Evolutionary conservation across 352 stramenopile species (phyloP).

Genomic region (Thalassiosira sp.): DNA sequence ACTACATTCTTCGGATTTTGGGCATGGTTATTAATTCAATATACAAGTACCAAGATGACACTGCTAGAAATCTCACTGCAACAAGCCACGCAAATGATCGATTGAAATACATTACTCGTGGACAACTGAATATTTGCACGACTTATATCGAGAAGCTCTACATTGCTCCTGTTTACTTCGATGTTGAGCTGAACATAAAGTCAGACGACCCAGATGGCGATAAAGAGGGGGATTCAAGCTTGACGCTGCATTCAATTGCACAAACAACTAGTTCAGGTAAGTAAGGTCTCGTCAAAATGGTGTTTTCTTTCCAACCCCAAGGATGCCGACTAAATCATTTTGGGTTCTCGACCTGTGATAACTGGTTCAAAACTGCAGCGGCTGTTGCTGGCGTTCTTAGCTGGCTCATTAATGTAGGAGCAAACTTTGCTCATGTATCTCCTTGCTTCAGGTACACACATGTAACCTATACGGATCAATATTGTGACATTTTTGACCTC

Average conservation of each 20-base stretch:
- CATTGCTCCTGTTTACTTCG: conserved; percentile 46
- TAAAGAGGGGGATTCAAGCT: conserved; percentile 15
- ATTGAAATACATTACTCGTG: conserved; percentile 40
- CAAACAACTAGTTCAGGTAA: conserved; percentile 43
- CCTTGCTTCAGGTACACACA: conserved; percentile 54
- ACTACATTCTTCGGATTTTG: conserved; percentile 56
- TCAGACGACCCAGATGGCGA: conserved; percentile 43
- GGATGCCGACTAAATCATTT: background rate
- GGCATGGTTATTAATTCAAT: conserved; percentile 54
- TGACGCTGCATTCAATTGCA: conserved; percentile 57
- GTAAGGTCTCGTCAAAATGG: background rate
- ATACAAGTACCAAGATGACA: conserved; percentile 31
- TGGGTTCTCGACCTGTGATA: too few species aligned
- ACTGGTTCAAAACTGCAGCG: background rate
- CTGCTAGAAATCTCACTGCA: conserved; percentile 19
- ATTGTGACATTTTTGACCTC: conserved; percentile 59
- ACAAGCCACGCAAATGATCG: conserved; percentile 39
- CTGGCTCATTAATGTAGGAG: conserved; percentile 58
- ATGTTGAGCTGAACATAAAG: conserved; percentile 64
- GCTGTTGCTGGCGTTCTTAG: background rate
- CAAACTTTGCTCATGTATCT: conserved; percentile 69
- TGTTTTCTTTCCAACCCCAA: background rate
- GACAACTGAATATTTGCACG: conserved; percentile 25
- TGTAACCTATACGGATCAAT: conserved; percentile 43
- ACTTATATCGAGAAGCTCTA: conserved; percentile 67